A percentile compares a stretch with the other conserved stretches of the same genome.
These are phyloP conservation scores for Diaporthe citrichinensis DNA, from an alignment of 2,329 filamentous ascomycete species.

Conservation along the genomic window DNA sequence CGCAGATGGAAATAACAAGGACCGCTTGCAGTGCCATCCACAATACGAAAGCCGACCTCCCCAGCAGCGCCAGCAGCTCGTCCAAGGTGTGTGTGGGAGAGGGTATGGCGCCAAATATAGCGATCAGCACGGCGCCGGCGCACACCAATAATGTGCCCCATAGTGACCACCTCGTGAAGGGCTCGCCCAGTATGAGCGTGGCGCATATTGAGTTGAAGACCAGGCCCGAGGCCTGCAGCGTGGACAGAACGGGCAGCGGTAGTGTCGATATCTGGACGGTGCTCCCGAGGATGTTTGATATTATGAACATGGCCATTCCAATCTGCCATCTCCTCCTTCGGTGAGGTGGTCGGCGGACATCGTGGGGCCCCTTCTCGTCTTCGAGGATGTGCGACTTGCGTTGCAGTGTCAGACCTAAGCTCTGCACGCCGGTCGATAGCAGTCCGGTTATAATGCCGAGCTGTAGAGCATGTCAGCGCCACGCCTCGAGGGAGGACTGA, in stretches of 20 bases:
- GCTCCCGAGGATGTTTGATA: constrained; percentile 94
- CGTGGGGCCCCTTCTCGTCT: constrained; percentile 88
- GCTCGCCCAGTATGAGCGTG: constrained; percentile 90
- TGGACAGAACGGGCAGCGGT: constrained; percentile 93
- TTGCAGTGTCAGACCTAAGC: constrained; percentile 93
- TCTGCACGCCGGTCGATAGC: constrained; percentile 93
- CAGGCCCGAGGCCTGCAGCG: constrained; percentile 92
- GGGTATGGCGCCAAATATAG: constrained; percentile 92
- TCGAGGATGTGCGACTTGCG: constrained; percentile 98
- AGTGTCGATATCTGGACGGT: constrained; percentile 98
- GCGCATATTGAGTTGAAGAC: constrained; percentile 99
- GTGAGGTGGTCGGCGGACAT: constrained; percentile 88
- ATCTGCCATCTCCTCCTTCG: constrained; percentile 94
- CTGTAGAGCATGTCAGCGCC: constrained; percentile 60
- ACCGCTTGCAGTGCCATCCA: constrained; percentile 90
- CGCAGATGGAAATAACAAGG: constrained; percentile 78
- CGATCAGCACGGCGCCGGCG: constrained; percentile 89
- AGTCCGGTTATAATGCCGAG: constrained; percentile 94
- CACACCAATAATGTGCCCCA: constrained; percentile 91
- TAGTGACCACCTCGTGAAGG: constrained; percentile 94
- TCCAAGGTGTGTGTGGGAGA: constrained; percentile 90
- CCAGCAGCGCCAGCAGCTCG: constrained; percentile 84
- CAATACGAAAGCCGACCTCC: constrained; percentile 80
- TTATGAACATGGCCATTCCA: constrained; percentile 97
- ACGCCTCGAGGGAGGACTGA: not conserved